phyloP scores from a whole-genome alignment of 192 early-diverging fungal genomes.

The Phlyctochytrium bullatum region DNA sequence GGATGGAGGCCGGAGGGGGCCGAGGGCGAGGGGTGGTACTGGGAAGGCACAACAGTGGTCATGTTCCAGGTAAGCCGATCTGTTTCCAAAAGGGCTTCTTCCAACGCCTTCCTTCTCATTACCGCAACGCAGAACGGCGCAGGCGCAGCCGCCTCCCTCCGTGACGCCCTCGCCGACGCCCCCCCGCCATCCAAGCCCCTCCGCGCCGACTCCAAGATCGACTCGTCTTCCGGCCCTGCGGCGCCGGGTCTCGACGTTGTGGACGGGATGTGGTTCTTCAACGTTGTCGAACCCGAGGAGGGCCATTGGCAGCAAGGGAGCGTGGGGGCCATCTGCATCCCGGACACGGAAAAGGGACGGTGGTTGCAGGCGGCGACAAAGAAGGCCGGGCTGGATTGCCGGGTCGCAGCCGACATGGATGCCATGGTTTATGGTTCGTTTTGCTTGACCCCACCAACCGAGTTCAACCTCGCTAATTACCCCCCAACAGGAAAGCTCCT shows the following conservation, averaged over 20 bases:
- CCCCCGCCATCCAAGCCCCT: not conserved
- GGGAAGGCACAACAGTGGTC: slow-evolving; percentile 8
- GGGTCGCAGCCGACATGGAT: no score
- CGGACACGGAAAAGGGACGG: not conserved
- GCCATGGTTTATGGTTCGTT: no score
- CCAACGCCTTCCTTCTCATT: no score
- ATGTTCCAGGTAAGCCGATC: slow-evolving; percentile 22
- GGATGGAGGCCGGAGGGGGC: not conserved
- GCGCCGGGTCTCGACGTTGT: not conserved
- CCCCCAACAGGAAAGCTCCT: slow-evolving; percentile 27
- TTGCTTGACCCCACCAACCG: no score
- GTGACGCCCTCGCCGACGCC: not conserved
- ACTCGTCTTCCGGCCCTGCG: no score
- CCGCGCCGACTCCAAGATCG: not conserved
- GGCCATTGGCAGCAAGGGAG: not conserved
- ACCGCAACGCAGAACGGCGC: slow-evolving; percentile 34
- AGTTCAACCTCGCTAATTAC: not conserved
- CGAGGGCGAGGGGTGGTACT: slow-evolving; percentile 16
- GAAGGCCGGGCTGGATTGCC: no score
- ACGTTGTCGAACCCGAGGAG: not conserved
- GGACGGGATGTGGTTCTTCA: not conserved
- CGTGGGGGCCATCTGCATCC: not conserved
- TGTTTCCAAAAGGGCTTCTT: no score
- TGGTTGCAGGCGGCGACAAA: no score
- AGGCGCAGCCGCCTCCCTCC: not conserved